These are phyloP conservation scores for Podospora pseudocomata DNA, from an alignment of 495 filamentous ascomycete genomes.

Conservation along the genomic window DNA sequence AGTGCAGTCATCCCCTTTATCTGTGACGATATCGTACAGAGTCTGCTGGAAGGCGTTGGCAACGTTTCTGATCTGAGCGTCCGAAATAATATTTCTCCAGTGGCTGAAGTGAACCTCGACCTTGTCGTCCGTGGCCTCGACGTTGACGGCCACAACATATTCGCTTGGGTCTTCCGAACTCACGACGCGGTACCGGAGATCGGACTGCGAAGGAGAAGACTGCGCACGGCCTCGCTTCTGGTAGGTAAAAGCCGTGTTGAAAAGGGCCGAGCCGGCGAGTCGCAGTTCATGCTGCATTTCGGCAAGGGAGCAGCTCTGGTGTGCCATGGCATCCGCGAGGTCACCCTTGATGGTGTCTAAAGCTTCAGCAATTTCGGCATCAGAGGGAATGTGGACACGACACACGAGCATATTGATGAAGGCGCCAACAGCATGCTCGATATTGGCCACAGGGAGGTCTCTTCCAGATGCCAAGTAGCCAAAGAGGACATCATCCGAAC, in stretches of 20 bases:
- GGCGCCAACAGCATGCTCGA: constrained; percentile 26
- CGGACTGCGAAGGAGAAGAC: constrained; percentile 4
- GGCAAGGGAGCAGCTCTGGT: constrained; percentile 41
- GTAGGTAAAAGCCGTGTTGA: constrained; percentile 37
- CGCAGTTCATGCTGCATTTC: constrained; percentile 41
- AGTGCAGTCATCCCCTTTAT: constrained; percentile 20
- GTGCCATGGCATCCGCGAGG: constrained; percentile 32
- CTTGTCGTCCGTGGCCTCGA: constrained; percentile 48
- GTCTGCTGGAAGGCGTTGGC: constrained; percentile 46
- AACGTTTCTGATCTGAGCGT: constrained; percentile 47
- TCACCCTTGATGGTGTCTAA: constrained; percentile 30
- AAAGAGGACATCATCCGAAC: constrained; percentile 56
- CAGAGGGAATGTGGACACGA: constrained; percentile 14
- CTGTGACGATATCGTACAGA: constrained; percentile 38
- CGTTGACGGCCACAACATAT: constrained; percentile 52
- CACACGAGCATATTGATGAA: constrained; percentile 32
- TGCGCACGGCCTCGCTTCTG: constrained; percentile 16
- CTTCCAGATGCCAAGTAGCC: constrained; percentile 36
- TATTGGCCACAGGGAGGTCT: constrained; percentile 21
- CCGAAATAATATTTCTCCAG: constrained; percentile 46
- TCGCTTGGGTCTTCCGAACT: constrained; percentile 54
- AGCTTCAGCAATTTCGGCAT: constrained; percentile 26
- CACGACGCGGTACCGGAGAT: constrained; percentile 20
- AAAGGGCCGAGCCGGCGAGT: constrained; percentile 21
- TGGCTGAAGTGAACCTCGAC: constrained; percentile 51